A percentile compares a stretch with the other conserved stretches of the same genome.
These are phyloP conservation scores for Hypoxylon intermedium DNA, from an alignment of 495 filamentous ascomycete species.

Conservation along the genomic window DNA sequence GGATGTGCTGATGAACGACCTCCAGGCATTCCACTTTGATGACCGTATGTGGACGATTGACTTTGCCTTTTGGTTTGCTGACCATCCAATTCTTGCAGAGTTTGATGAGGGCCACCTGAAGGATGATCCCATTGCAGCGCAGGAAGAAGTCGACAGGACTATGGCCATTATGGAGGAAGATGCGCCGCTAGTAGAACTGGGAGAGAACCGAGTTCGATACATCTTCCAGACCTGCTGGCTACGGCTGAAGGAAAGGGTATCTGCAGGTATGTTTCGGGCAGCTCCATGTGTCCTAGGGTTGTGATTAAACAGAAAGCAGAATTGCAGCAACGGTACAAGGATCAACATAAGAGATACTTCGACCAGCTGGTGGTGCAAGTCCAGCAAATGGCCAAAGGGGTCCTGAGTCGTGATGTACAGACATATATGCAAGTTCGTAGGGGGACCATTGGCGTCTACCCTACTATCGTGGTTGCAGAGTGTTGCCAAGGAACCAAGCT, in stretches of 20 bases:
- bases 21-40: slow-evolving; percentile 8
- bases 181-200: slow-evolving; percentile 1
- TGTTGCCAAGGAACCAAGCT: neutral
- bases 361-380: slow-evolving; percentile 13
- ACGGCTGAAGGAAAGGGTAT: slow-evolving; percentile 1
- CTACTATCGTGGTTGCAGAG: neutral
- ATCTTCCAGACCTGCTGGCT: slow-evolving; percentile 10
- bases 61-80: neutral
- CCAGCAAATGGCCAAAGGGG: slow-evolving; percentile 1
- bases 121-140: slow-evolving; percentile 7
- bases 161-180: slow-evolving; percentile 12
- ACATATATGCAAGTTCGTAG: slow-evolving; percentile 6
- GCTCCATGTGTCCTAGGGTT: neutral
- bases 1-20: neutral
- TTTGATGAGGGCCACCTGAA: slow-evolving; percentile 17
- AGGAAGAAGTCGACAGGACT: slow-evolving; percentile 11
- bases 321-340: slow-evolving; percentile 8
- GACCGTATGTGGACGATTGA: slow-evolving; percentile 5
- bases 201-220: slow-evolving; percentile 7
- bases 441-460: slow-evolving; percentile 1
- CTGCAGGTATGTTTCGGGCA: slow-evolving; percentile 4
- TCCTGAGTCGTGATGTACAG: slow-evolving; percentile 5
- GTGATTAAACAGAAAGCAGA: neutral
- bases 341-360: slow-evolving; percentile 5
- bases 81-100: neutral